Evolutionary conservation across 768 basidiomycete genomes (phyloP), one percentile per base, ranked within the genome.

Genomic region (Boletus coccyginus): DNA sequence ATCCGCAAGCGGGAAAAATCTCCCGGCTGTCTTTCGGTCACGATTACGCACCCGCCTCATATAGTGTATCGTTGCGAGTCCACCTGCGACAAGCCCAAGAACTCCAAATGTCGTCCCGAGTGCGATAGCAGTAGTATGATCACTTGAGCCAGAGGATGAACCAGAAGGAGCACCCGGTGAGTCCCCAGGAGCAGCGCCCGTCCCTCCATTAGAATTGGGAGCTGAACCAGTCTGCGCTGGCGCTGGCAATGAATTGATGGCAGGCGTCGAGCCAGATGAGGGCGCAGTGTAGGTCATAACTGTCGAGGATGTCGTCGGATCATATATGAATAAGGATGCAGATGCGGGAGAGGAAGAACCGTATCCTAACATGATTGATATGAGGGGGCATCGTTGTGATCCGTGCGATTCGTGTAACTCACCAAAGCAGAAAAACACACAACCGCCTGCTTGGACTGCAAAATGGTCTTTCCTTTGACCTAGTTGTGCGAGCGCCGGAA

Each of bases 381-480:
- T 66, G 51, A 62, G 39, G 19, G 32, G 24, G 3, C 32, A 45
- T 42, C 11, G 5, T 42, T 9, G 14, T 33, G 14, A 56, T 24
- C 21, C 29, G 48, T 46, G 43, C 10, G 17, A n/a, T 42, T 39
- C 32, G 31, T 21, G 50, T 46, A 24, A 72, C 87, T 61, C 62
- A 92, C 91, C 91, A 65, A 87, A 90, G 35, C 86, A 88, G 68
- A 94, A 89, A 11, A 94, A 67, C 21, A 92, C 84, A 52, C 82
- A 76, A 33, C 77, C 74, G 13, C 84, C 86, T 33, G 79, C 75
- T 36, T 76, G 75, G 5, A 87, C 75, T 11, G 88, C 92, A 60
- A 86, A 81, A 68, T 94, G 92, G 68, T 94, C 90, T 44, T 80
- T 81, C 47, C 90, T 77, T 24, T 77, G 65, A 4, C 88, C 89